Evolutionary conservation across 2,329 filamentous ascomycete species (phyloP).

Genomic region (Xylariaceae sp.): DNA sequence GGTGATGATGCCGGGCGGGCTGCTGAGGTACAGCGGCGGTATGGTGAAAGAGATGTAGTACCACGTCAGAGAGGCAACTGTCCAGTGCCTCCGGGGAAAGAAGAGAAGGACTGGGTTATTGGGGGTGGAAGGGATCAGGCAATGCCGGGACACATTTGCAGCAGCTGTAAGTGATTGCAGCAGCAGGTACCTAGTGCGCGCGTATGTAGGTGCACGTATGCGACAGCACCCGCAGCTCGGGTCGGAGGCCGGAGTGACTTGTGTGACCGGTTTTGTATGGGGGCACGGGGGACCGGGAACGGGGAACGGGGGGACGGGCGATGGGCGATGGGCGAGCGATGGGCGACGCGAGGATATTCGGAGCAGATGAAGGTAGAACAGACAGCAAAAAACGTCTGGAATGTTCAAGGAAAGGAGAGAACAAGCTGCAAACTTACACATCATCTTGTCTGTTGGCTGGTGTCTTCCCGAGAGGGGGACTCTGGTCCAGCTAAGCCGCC

Average conservation of each 20-base stretch:
- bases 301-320: no score
- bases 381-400: no score
- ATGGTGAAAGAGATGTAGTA: constrained; percentile 20
- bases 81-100: constrained; percentile 22
- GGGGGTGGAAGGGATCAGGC: constrained; percentile 19
- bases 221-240: constrained; percentile 10
- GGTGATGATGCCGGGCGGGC: constrained; percentile 23
- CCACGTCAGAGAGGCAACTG: constrained; percentile 28
- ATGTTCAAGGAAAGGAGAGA: no score
- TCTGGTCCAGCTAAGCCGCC: constrained; percentile 20
- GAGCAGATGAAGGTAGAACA: no score
- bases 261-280: no score
- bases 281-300: no score
- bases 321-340: no score
- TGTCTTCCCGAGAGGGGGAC: neutral
- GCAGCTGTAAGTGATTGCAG: constrained; percentile 7
- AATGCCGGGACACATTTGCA: constrained; percentile 17
- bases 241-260: constrained; percentile 4
- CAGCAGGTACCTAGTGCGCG: neutral
- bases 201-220: constrained; percentile 6
- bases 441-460: no score
- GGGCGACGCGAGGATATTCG: no score
- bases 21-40: no score
- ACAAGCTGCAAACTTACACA: no score
- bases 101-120: constrained; percentile 17